These are phyloP conservation scores for Plantago lanceolata DNA, from an alignment of 305 asterid genomes.

Conservation along the genomic window DNA sequence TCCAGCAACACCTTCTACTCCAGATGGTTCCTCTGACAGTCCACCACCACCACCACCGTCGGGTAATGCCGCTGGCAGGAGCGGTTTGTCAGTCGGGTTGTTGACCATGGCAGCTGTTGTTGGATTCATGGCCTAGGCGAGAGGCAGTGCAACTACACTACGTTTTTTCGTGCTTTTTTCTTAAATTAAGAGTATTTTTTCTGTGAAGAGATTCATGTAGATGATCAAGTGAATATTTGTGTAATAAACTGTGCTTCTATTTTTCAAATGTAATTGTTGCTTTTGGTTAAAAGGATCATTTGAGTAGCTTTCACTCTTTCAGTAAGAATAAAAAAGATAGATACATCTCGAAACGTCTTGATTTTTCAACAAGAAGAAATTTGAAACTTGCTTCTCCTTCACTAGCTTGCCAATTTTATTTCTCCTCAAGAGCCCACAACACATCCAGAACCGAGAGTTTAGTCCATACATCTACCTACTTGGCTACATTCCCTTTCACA, in stretches of 20 bases:
- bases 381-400: too few relatives aligned
- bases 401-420: too few relatives aligned
- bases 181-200: neutral
- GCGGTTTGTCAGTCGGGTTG: conserved; percentile 22
- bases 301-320: too few relatives aligned
- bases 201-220: conserved; percentile 17
- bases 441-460: too few relatives aligned
- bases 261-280: neutral
- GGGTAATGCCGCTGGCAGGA: conserved; percentile 27
- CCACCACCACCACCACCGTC: conserved; percentile 22
- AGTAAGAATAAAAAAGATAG: too few relatives aligned
- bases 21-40: neutral
- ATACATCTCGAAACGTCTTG: too few relatives aligned
- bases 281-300: neutral
- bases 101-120: conserved; percentile 27
- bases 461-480: neutral
- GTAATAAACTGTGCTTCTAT: conserved; percentile 10
- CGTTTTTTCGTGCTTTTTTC: neutral
- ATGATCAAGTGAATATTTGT: conserved; percentile 20
- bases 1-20: neutral
- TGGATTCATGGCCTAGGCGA: conserved; percentile 38
- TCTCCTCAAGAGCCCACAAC: neutral
- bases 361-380: neutral
- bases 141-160: conserved; percentile 55
- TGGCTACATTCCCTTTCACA: neutral